Conservation (phyloP, 2,329 filamentous ascomycete genomes). For the Nothophoma quercina region DNA sequence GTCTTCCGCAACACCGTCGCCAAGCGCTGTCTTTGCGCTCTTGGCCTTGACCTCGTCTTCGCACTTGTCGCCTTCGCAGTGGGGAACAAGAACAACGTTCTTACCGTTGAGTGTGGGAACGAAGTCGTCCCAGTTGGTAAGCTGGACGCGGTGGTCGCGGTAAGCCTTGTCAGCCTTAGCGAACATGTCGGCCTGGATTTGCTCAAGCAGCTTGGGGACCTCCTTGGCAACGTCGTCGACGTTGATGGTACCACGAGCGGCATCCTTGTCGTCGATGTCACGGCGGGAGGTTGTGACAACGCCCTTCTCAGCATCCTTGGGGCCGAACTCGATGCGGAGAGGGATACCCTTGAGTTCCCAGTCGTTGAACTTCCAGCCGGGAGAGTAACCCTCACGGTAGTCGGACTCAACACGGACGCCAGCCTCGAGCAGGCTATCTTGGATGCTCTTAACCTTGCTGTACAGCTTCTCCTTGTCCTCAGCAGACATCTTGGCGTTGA, state of each 20-base stretch:
- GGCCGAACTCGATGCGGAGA: constrained; percentile 92
- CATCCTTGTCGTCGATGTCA: constrained; percentile 78
- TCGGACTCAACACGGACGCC: constrained; percentile 83
- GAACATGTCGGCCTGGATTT: constrained; percentile 86
- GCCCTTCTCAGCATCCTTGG: constrained; percentile 87
- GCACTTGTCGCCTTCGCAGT: constrained; percentile 83
- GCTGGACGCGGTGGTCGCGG: constrained; percentile 77
- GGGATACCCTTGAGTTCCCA: constrained; percentile 98
- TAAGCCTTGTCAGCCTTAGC: constrained; percentile 79
- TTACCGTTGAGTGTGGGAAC: constrained; percentile 88
- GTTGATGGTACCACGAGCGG: constrained; percentile 68
- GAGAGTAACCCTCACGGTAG: constrained; percentile 84
- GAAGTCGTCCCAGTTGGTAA: constrained; percentile 90
- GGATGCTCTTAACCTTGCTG: constrained; percentile 76
- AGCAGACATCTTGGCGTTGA: constrained; percentile 72
- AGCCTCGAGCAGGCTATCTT: constrained; percentile 71
- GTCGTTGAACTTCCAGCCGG: constrained; percentile 98
- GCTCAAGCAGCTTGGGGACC: constrained; percentile 83
- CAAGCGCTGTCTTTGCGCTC: constrained; percentile 77
- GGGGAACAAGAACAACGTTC: constrained; percentile 91
- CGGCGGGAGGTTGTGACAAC: constrained; percentile 87
- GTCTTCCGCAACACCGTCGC: constrained; percentile 75
- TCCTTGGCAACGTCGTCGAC: constrained; percentile 76
- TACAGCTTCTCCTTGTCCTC: constrained; percentile 81
- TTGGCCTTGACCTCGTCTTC: constrained; percentile 96